Evolutionary conservation across 805 yeast genomes (phyloP).

Genomic region (Yueomyces sinensis): DNA sequence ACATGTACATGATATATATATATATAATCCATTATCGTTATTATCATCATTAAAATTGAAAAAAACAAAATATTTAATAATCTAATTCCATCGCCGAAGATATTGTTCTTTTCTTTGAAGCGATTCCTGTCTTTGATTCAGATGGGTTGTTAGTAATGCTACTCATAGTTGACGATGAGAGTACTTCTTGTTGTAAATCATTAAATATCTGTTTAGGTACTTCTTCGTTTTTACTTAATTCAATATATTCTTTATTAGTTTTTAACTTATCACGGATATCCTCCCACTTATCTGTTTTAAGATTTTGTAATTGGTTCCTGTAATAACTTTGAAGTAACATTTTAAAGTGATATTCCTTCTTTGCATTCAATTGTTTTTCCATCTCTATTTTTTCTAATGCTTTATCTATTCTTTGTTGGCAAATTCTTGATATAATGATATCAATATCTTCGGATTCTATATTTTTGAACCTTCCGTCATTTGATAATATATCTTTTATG

Average conservation of each 20-base stretch:
- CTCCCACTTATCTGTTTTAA: constrained; percentile 26
- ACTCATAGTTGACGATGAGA: neutral
- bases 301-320: constrained; percentile 10
- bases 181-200: neutral
- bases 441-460: constrained; percentile 20
- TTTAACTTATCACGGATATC: constrained; percentile 20
- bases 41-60: no score
- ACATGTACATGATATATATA: no score
- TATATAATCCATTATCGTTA: no score
- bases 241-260: constrained; percentile 23
- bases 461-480: constrained; percentile 13
- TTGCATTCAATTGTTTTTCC: neutral
- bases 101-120: constrained; percentile 14
- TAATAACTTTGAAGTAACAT: constrained; percentile 12
- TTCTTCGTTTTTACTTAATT: constrained; percentile 23
- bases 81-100: constrained; percentile 22
- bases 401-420: constrained; percentile 10
- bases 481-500: constrained; percentile 8
- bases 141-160: neutral
- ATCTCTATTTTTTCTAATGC: constrained; percentile 7
- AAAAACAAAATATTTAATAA: constrained; percentile 18
- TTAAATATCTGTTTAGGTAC: constrained; percentile 23
- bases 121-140: neutral
- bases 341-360: constrained; percentile 17
- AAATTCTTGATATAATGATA: constrained; percentile 17